phyloP scores from a whole-genome alignment of 345 rosid species.

The Euphorbia peplus region DNA sequence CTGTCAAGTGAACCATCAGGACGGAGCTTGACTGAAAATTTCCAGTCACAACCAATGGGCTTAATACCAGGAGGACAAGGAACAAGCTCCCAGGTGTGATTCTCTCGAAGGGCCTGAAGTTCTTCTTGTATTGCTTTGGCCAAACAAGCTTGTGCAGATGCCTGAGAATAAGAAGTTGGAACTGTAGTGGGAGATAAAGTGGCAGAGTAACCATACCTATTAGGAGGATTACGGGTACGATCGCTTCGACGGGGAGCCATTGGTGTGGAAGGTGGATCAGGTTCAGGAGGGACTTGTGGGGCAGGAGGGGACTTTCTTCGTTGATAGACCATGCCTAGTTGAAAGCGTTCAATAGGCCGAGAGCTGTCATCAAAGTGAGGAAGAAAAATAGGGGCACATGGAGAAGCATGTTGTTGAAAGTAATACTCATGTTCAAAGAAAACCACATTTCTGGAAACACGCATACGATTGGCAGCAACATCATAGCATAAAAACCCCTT shows the following conservation, averaged over 20 bases:
- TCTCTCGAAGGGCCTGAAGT: not conserved
- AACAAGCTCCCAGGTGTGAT: not conserved
- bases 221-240: not conserved
- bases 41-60: not conserved
- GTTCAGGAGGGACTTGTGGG: not conserved
- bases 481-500: not conserved
- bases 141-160: not conserved
- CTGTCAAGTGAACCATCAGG: not conserved
- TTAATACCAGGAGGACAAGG: not conserved
- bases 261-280: not conserved
- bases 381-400: too few relatives aligned
- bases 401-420: too few relatives aligned
- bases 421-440: not conserved
- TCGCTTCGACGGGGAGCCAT: not conserved
- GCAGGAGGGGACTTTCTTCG: not conserved
- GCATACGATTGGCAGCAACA: not conserved
- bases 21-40: not conserved
- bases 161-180: not conserved
- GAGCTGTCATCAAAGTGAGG: not conserved
- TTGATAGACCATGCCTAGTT: not conserved
- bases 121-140: not conserved
- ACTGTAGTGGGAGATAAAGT: not conserved
- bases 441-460: not conserved
- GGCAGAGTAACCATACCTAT: slow-evolving; percentile 3
- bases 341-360: not conserved